Conservation (phyloP, 768 basidiomycete genomes). For the Mycena pura region DNA sequence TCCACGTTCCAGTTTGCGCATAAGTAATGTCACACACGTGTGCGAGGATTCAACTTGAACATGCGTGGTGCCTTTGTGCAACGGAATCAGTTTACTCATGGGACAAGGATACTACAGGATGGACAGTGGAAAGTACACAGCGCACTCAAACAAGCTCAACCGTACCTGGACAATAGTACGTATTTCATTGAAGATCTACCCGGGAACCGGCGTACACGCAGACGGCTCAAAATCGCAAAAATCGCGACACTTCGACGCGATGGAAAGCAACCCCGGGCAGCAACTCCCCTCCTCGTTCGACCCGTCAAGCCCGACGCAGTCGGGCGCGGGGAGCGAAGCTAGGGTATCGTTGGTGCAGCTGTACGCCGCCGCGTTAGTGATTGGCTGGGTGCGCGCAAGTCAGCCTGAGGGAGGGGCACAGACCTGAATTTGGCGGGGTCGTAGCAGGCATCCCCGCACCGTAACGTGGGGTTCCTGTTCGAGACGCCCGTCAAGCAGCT, state of each 20-base stretch:
- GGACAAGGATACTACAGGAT: too few relatives aligned
- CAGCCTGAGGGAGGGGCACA: neutral
- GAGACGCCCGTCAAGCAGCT: neutral
- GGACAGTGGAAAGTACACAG: too few relatives aligned
- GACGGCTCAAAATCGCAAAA: slow-evolving; percentile 4
- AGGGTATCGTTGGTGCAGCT: neutral
- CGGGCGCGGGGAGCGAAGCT: neutral
- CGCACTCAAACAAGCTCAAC: too few relatives aligned
- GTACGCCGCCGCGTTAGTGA: neutral
- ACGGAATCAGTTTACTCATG: too few relatives aligned
- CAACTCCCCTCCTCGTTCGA: too few relatives aligned
- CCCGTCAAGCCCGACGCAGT: slow-evolving; percentile 3
- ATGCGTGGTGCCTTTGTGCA: too few relatives aligned
- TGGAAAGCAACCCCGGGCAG: slow-evolving; percentile 4
- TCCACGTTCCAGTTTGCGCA: too few relatives aligned
- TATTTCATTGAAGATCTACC: neutral
- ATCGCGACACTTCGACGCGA: neutral
- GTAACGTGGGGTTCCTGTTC: neutral
- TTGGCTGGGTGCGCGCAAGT: neutral
- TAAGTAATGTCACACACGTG: too few relatives aligned
- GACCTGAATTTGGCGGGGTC: slow-evolving; percentile 4
- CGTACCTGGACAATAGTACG: neutral
- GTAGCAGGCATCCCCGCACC: slow-evolving; percentile 2
- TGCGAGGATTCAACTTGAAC: too few relatives aligned
- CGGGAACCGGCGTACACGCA: neutral